These are phyloP conservation scores for Solanum pennellii DNA, from an alignment of 257 asterid species.

Conservation along the genomic window DNA sequence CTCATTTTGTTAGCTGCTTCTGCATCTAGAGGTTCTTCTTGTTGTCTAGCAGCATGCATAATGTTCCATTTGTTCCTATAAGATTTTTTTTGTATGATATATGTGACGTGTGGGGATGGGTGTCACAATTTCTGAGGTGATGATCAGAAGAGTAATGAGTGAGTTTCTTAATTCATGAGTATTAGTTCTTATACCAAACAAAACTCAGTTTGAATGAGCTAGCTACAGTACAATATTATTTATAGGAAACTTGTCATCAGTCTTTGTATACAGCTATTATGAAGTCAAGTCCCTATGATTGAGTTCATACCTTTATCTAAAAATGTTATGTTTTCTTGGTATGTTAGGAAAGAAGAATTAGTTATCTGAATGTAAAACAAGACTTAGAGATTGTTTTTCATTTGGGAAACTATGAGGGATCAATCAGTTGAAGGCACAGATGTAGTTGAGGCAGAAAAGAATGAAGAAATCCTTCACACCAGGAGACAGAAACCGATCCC, in stretches of 20 bases:
- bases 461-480: background rate
- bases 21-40: too few species aligned
- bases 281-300: background rate
- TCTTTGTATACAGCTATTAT: background rate
- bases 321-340: background rate
- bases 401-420: background rate
- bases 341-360: background rate
- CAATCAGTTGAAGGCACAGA: background rate
- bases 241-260: background rate
- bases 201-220: too few species aligned
- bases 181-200: too few species aligned
- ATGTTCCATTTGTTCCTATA: too few species aligned
- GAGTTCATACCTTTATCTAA: background rate
- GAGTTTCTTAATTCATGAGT: too few species aligned
- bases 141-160: too few species aligned
- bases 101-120: too few species aligned
- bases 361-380: background rate
- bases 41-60: too few species aligned
- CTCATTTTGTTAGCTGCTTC: too few species aligned
- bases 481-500: background rate
- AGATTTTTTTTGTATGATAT: too few species aligned
- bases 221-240: background rate
- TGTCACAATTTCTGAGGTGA: too few species aligned
- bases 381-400: background rate
- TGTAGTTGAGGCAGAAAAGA: too few species aligned